Evolutionary conservation across 768 basidiomycete genomes (phyloP).

Genomic region (Suillus spraguei): DNA sequence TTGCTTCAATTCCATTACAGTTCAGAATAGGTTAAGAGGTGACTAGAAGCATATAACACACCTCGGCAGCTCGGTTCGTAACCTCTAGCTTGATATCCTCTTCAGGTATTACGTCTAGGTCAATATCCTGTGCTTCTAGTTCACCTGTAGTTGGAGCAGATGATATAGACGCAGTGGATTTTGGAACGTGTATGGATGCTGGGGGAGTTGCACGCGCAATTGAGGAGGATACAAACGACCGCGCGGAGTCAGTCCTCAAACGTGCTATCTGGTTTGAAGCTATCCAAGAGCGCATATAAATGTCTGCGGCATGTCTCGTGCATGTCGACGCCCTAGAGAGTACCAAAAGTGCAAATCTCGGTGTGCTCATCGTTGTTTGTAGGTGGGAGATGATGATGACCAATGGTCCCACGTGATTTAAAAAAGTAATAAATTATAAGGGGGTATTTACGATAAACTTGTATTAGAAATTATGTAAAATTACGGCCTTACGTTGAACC

Average conservation of each 20-base stretch:
- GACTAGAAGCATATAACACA: conserved; percentile 29
- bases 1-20: conserved; percentile 58
- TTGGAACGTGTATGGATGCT: neutral
- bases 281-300: neutral
- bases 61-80: conserved; percentile 79
- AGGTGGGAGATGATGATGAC: neutral
- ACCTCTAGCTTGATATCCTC: conserved; percentile 58
- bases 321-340: neutral
- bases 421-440: too few relatives aligned
- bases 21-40: conserved; percentile 6
- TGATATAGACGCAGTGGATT: neutral
- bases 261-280: neutral
- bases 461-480: too few relatives aligned
- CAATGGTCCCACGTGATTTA: conserved; percentile 1
- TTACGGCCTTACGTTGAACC: too few relatives aligned
- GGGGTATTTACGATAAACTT: too few relatives aligned
- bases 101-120: conserved; percentile 57
- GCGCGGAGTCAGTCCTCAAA: neutral
- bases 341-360: neutral
- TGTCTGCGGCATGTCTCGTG: neutral
- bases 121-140: conserved; percentile 62
- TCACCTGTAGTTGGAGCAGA: conserved; percentile 50
- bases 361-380: conserved; percentile 8
- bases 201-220: neutral
- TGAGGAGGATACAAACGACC: conserved; percentile 1